Evolutionary conservation across 2,329 filamentous ascomycete species (phyloP).

Genomic region (Davidsoniella virescens): DNA sequence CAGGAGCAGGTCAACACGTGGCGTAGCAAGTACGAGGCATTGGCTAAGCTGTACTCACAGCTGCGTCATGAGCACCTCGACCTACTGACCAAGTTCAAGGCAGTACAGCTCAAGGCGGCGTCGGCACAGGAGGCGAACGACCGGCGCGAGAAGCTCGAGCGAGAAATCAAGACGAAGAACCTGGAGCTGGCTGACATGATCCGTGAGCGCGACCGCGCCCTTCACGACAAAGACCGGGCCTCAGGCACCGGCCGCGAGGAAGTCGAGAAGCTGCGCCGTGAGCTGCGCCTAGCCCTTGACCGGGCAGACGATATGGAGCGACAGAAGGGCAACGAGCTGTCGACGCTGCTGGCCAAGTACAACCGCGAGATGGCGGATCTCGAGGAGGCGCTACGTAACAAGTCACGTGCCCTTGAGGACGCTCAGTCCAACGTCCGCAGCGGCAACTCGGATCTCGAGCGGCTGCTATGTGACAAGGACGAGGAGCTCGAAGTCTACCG

Average conservation of each 20-base stretch:
- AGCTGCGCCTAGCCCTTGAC: slow-evolving; percentile 81
- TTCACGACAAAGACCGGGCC: slow-evolving; percentile 85
- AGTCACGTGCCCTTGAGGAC: slow-evolving; percentile 76
- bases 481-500: slow-evolving; percentile 97
- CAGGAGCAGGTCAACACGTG: slow-evolving; percentile 98
- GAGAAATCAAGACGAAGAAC: slow-evolving; percentile 98
- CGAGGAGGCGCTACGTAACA: slow-evolving; percentile 78
- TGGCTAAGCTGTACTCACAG: slow-evolving; percentile 95
- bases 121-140: slow-evolving; percentile 96
- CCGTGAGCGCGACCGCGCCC: slow-evolving; percentile 77
- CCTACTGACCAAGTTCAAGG: slow-evolving; percentile 88
- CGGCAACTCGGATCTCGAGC: slow-evolving; percentile 71
- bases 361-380: slow-evolving; percentile 95
- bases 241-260: slow-evolving; percentile 81
- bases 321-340: slow-evolving; percentile 87
- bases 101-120: slow-evolving; percentile 86
- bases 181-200: slow-evolving; percentile 99
- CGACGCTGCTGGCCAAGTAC: slow-evolving; percentile 85
- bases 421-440: slow-evolving; percentile 62
- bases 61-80: slow-evolving; percentile 89
- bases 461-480: slow-evolving; percentile 79
- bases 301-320: slow-evolving; percentile 83
- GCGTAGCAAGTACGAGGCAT: slow-evolving; percentile 89
- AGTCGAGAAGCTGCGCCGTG: slow-evolving; percentile 82
- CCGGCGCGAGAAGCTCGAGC: slow-evolving; percentile 80